Percentiles rank a stretch among this genome's conserved stretches.
Evolutionary conservation across 768 basidiomycete species (phyloP).

Genomic region (Panaeolus papilionaceus): DNA sequence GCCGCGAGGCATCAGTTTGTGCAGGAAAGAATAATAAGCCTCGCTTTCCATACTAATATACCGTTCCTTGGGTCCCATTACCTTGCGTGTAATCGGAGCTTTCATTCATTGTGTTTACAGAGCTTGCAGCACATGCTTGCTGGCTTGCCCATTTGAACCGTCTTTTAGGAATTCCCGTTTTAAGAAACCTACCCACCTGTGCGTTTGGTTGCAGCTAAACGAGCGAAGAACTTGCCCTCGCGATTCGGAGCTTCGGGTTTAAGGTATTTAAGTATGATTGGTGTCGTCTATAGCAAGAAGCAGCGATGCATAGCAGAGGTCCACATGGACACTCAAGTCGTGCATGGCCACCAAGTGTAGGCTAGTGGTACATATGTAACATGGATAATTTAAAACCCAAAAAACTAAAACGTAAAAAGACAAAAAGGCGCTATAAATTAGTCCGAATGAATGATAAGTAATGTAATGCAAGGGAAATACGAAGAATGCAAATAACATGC

Average conservation of each 20-base stretch:
- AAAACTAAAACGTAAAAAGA: conserved; percentile 14
- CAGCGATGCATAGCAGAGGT: conserved; percentile 5
- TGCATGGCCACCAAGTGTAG: conserved; percentile 7
- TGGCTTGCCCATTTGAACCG: not conserved
- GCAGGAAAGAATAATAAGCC: conserved; percentile 15
- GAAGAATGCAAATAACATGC: conserved; percentile 22
- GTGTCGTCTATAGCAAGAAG: conserved; percentile 11
- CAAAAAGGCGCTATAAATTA: conserved; percentile 12
- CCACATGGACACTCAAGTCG: not conserved
- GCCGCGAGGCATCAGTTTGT: conserved; percentile 12
- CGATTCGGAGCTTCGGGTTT: conserved; percentile 12
- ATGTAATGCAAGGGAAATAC: conserved; percentile 20
- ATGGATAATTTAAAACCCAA: conserved; percentile 13
- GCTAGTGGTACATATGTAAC: conserved; percentile 14
- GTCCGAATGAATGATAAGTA: conserved; percentile 19
- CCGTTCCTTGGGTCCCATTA: conserved; percentile 11
- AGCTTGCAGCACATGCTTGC: conserved; percentile 12
- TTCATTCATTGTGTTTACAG: conserved; percentile 15
- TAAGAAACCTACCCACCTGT: not conserved
- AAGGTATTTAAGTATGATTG: conserved; percentile 14
- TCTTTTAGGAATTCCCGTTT: conserved; percentile 15
- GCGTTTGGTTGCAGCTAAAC: conserved; percentile 4
- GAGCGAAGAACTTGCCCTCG: conserved; percentile 6
- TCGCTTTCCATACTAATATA: conserved; percentile 14
- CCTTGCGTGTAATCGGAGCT: conserved; percentile 13